Conservation (phyloP, 2,329 filamentous ascomycete species). For the Bipolaris cookei region DNA sequence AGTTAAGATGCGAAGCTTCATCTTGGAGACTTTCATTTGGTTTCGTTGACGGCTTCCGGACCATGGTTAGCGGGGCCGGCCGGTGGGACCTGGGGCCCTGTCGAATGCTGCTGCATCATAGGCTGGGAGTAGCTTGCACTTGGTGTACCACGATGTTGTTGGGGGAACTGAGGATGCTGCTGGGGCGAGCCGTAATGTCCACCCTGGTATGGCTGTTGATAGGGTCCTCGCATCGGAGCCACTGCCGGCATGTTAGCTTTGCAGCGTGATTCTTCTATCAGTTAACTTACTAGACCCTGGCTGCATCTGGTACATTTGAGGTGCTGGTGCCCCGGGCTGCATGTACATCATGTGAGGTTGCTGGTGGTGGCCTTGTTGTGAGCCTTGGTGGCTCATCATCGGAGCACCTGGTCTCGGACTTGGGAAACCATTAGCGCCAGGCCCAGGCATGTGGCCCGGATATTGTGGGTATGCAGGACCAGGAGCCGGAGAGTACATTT, state of each 20-base stretch:
- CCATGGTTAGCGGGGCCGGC: slow-evolving; percentile 45
- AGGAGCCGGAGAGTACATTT: slow-evolving; percentile 75
- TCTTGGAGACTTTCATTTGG: slow-evolving; percentile 41
- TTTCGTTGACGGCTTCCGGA: slow-evolving; percentile 44
- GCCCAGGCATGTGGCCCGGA: slow-evolving; percentile 55
- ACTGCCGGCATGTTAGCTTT: slow-evolving; percentile 35
- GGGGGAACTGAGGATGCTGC: slow-evolving; percentile 50
- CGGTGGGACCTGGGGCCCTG: slow-evolving; percentile 46
- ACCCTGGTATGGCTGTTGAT: slow-evolving; percentile 49
- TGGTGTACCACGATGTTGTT: slow-evolving; percentile 50
- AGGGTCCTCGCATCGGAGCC: slow-evolving; percentile 49
- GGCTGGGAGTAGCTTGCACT: slow-evolving; percentile 51
- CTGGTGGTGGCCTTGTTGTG: slow-evolving; percentile 81
- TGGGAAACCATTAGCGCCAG: slow-evolving; percentile 79
- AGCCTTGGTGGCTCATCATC: slow-evolving; percentile 95
- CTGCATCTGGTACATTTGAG: slow-evolving; percentile 76
- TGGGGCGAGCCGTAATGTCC: slow-evolving; percentile 50
- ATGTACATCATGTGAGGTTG: slow-evolving; percentile 71
- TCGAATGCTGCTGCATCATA: slow-evolving; percentile 51
- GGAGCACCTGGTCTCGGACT: slow-evolving; percentile 82
- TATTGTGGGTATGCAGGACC: slow-evolving; percentile 72
- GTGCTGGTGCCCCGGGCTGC: slow-evolving; percentile 76
- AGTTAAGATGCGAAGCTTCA: slow-evolving; percentile 18
- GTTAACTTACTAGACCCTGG: slow-evolving; percentile 73
- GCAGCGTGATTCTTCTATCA: not conserved